phyloP scores from a whole-genome alignment of 805 yeast species.

The Wickerhamiella dianesei region DNA sequence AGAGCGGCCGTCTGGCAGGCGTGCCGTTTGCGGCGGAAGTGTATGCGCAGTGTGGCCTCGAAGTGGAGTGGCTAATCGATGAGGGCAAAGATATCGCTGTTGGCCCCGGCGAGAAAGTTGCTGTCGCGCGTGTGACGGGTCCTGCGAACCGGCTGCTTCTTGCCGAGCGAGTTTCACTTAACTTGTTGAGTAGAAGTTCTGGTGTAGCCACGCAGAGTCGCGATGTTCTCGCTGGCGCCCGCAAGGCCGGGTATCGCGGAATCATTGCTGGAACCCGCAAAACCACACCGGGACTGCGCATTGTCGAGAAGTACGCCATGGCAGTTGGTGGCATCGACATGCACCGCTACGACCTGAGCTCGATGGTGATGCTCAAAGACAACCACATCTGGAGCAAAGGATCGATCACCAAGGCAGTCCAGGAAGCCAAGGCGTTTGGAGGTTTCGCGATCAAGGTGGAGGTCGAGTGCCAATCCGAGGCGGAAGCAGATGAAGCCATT shows the following conservation, averaged over 20 bases:
- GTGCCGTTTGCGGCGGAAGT: constrained; percentile 84
- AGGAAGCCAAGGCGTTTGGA: constrained; percentile 60
- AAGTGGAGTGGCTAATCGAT: constrained; percentile 54
- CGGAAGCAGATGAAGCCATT: constrained; percentile 85
- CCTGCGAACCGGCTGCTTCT: constrained; percentile 65
- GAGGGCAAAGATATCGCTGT: constrained; percentile 56
- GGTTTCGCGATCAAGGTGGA: constrained; percentile 87
- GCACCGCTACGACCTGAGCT: constrained; percentile 78
- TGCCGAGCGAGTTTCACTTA: constrained; percentile 78
- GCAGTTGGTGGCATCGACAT: constrained; percentile 88
- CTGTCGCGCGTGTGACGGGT: constrained; percentile 68
- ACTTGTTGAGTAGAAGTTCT: constrained; percentile 65
- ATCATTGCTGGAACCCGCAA: constrained; percentile 91
- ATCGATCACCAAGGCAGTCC: constrained; percentile 73
- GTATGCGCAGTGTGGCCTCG: constrained; percentile 56
- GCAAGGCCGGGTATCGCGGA: constrained; percentile 58
- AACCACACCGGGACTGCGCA: constrained; percentile 91
- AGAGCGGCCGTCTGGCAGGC: constrained; percentile 68
- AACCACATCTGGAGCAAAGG: constrained; percentile 91
- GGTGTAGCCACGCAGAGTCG: constrained; percentile 75
- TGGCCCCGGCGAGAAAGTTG: constrained; percentile 37
- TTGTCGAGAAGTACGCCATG: constrained; percentile 87
- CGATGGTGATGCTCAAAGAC: constrained; percentile 94
- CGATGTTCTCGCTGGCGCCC: constrained; percentile 45
- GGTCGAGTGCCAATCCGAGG: constrained; percentile 77